A percentile compares a stretch with the other conserved stretches of the same genome.
phyloP scores from a whole-genome alignment of 2,329 filamentous ascomycete genomes.

The Tricladium varicosporioides region DNA sequence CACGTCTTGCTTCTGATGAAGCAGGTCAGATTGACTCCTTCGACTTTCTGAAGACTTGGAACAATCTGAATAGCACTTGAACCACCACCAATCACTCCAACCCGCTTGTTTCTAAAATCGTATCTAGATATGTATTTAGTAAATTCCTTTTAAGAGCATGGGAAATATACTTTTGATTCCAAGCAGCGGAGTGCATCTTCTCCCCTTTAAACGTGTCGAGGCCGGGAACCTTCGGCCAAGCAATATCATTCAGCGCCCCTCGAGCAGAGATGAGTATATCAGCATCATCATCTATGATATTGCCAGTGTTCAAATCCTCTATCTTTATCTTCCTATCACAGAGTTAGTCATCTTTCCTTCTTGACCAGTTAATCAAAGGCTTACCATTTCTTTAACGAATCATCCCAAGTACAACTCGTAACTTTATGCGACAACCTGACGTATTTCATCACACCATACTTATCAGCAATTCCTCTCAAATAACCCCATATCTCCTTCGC shows the following conservation, averaged over 20 bases:
- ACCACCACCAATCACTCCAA: conserved; percentile 52
- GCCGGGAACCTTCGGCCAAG: conserved; percentile 59
- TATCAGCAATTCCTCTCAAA: conserved; percentile 59
- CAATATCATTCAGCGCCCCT: conserved; percentile 65
- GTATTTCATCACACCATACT: conserved; percentile 62
- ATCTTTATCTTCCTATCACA: conserved; percentile 42
- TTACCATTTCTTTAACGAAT: conserved; percentile 44
- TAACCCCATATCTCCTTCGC: conserved; percentile 69
- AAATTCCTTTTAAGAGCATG: not conserved
- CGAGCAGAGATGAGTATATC: conserved; percentile 64
- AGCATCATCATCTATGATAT: conserved; percentile 45
- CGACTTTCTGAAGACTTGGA: conserved; percentile 45
- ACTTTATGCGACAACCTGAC: conserved; percentile 56
- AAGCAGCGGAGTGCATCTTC: conserved; percentile 60
- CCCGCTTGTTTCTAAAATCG: conserved; percentile 46
- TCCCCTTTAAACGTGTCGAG: conserved; percentile 46
- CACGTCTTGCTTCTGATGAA: conserved; percentile 50
- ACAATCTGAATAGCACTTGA: conserved; percentile 53
- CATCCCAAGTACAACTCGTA: conserved; percentile 55
- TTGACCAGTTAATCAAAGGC: not conserved
- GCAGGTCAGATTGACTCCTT: conserved; percentile 41
- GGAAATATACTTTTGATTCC: conserved; percentile 43
- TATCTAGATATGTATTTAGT: conserved; percentile 34
- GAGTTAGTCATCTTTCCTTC: conserved; percentile 2
- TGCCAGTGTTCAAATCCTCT: conserved; percentile 38